phyloP scores from a whole-genome alignment of 768 basidiomycete species.

The Cytidiella melzeri region DNA sequence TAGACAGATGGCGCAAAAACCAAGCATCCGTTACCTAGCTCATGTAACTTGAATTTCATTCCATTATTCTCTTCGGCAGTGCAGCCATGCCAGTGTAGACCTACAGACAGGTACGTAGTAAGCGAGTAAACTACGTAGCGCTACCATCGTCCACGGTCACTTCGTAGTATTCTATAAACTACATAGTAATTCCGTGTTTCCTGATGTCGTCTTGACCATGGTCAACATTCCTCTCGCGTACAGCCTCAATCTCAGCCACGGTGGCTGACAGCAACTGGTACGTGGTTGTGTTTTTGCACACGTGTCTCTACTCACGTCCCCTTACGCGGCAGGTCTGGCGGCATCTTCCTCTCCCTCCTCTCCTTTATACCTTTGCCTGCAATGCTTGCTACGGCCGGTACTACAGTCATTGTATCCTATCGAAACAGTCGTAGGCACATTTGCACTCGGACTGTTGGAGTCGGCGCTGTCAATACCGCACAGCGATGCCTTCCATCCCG shows the following conservation, averaged over 20 bases:
- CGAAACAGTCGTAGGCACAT: constrained; percentile 74
- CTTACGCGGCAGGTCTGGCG: constrained; percentile 19
- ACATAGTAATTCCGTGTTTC: too few relatives aligned
- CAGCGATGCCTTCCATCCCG: constrained; percentile 52
- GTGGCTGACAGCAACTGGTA: constrained; percentile 15
- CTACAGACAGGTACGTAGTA: too few relatives aligned
- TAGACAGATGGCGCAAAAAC: too few relatives aligned
- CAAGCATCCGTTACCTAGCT: too few relatives aligned
- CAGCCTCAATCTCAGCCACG: constrained; percentile 46
- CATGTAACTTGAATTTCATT: too few relatives aligned
- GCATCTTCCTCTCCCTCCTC: constrained; percentile 40
- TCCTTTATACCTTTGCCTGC: constrained; percentile 65
- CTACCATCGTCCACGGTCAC: too few relatives aligned
- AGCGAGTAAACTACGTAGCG: too few relatives aligned
- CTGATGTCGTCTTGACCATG: constrained; percentile 57
- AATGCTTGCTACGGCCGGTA: constrained; percentile 31
- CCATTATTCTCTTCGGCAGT: too few relatives aligned
- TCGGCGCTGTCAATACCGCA: constrained; percentile 64
- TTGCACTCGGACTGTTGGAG: constrained; percentile 72
- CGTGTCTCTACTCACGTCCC: neutral
- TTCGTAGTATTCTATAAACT: too few relatives aligned
- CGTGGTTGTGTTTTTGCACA: constrained; percentile 4
- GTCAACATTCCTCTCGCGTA: constrained; percentile 62
- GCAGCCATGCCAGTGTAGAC: too few relatives aligned
- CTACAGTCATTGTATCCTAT: constrained; percentile 42